These are phyloP conservation scores for Botryosphaeria agaves DNA, from an alignment of 2,329 filamentous ascomycete species.

Conservation along the genomic window DNA sequence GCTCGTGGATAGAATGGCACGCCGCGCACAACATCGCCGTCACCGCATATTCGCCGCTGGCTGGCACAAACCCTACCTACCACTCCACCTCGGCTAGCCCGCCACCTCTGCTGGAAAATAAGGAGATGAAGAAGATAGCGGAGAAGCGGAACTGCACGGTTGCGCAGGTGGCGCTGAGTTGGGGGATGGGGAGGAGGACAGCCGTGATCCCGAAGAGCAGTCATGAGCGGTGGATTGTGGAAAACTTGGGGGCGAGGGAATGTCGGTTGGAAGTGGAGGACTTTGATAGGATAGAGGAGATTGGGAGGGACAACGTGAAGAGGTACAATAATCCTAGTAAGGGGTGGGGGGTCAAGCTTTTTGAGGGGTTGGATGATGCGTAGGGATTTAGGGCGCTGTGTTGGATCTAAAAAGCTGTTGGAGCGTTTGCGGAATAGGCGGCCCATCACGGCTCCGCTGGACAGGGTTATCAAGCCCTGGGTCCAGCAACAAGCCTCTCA, in stretches of 20 bases:
- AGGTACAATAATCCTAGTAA: slow-evolving; percentile 24
- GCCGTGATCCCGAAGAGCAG: slow-evolving; percentile 34
- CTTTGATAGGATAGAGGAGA: slow-evolving; percentile 11
- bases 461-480: no score
- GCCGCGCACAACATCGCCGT: slow-evolving; percentile 32
- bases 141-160: slow-evolving; percentile 22
- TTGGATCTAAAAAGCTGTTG: no score
- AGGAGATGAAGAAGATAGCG: slow-evolving; percentile 22
- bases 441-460: no score
- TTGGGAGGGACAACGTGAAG: slow-evolving; percentile 17
- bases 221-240: slow-evolving; percentile 22
- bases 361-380: slow-evolving; percentile 22
- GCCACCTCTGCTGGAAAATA: slow-evolving; percentile 22
- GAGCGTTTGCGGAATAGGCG: no score
- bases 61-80: slow-evolving; percentile 32
- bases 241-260: slow-evolving; percentile 23
- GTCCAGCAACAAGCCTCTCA: no score
- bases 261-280: slow-evolving; percentile 23
- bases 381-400: no score
- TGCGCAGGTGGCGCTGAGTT: slow-evolving; percentile 29
- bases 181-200: slow-evolving; percentile 30
- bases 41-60: slow-evolving; percentile 32
- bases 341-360: slow-evolving; percentile 22
- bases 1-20: slow-evolving; percentile 34
- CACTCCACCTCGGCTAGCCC: slow-evolving; percentile 7